These are phyloP conservation scores for Apostasia shenzhenica DNA, from an alignment of 106 monocot genomes.

Conservation along the genomic window DNA sequence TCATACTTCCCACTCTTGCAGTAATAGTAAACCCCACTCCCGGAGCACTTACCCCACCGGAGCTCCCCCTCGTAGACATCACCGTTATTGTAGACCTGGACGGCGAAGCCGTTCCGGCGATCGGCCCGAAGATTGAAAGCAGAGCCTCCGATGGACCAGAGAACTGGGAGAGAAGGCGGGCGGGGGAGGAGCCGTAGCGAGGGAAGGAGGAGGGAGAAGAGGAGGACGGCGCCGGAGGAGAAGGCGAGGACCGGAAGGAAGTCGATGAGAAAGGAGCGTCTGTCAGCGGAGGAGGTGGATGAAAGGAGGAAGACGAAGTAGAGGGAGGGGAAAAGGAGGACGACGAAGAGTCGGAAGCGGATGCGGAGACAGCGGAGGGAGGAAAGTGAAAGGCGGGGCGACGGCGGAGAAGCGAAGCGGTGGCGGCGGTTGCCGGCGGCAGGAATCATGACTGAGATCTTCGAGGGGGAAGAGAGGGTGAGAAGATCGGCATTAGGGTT, in stretches of 20 bases:
- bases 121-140: neutral
- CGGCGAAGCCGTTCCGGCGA: slow-evolving; percentile 3
- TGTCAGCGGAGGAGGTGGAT: neutral
- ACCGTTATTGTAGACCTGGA: slow-evolving; percentile 21
- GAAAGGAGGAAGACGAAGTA: neutral
- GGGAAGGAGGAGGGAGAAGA: neutral
- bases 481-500: slow-evolving; percentile 4
- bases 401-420: no score
- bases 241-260: slow-evolving; percentile 2
- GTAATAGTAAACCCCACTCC: slow-evolving; percentile 27
- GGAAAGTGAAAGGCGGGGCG: neutral
- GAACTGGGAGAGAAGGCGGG: neutral
- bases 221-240: slow-evolving; percentile 5
- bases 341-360: neutral
- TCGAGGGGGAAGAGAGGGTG: neutral
- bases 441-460: neutral
- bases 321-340: neutral
- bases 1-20: slow-evolving; percentile 24
- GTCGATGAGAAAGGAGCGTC: neutral
- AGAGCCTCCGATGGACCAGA: slow-evolving; percentile 3
- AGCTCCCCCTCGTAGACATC: slow-evolving; percentile 27
- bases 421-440: neutral
- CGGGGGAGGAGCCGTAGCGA: slow-evolving; percentile 5
- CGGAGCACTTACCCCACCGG: slow-evolving; percentile 17
- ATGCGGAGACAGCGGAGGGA: neutral